Evolutionary conservation across 768 basidiomycete species (phyloP), one percentile per base, ranked within the genome.

Genomic region (Candolleomyces efflorescens): DNA sequence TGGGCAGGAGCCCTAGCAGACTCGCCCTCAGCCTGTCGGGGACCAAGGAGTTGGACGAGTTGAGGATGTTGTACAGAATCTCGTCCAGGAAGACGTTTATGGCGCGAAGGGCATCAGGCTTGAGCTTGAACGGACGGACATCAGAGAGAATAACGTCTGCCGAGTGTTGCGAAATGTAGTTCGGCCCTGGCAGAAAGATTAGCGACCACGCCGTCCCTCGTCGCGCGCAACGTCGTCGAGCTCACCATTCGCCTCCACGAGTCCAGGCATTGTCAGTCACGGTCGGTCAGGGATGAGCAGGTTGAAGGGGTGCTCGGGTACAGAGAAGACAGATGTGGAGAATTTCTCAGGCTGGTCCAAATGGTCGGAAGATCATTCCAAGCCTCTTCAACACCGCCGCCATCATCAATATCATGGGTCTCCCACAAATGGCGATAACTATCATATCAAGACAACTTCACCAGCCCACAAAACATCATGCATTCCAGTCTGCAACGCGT

Each of bases 61-160:
- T 76, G 65, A 94, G 81, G 55, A 92, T 83, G 56, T 77, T 85
- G 73, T 85, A 84, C 52, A 95, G 77, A 59, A 94, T 81, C 72
- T 94, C 93, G 74, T 94, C 93, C 59, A 94, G 80, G 47, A 92
- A 73, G 60, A 85, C 82, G 70, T 94, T 94, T 75, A 94, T 82
- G 59, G 82, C 80, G 59, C 76, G 77, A 49, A 97, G 83, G n/a
- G 91, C 88, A 53, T 93, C 85, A 18, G 78, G 67, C 62, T 86
- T 85, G 72, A 96, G 83, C 69, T 85, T 89, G 63, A 92, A 94
- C n/a, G 92, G 92, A 18, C 94, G 87, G 55, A 95, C 84, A 65
- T 98, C 94, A 59, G 91, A 93, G 54, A 98, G 85, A 67, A 97
- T 89, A 60, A 92, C 85, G 73, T 96, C 92, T 46, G 94, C 92